A percentile compares a stretch with the other conserved stretches of the same genome.
These are phyloP conservation scores for Lithospermum erythrorhizon DNA, from an alignment of 257 asterid species.

Conservation along the genomic window DNA sequence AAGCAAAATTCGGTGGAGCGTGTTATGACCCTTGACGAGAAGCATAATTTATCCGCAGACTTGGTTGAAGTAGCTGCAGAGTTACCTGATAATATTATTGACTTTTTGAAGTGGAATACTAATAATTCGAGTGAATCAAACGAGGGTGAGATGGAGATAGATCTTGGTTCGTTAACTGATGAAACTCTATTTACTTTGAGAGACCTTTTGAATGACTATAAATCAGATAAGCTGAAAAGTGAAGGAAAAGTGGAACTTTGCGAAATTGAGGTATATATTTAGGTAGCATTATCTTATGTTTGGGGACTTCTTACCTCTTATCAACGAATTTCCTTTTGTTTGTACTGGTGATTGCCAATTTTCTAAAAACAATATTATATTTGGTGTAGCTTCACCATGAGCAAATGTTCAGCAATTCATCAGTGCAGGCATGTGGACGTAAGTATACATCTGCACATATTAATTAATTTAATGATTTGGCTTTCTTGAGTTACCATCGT, in stretches of 20 bases:
- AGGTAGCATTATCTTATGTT: slow-evolving; percentile 1
- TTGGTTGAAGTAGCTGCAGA: slow-evolving; percentile 51
- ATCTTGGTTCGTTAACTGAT: slow-evolving; percentile 52
- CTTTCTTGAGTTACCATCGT: not conserved
- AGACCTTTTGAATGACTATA: slow-evolving; percentile 55
- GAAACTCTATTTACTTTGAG: slow-evolving; percentile 54
- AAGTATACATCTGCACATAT: not conserved
- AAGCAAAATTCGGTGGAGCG: slow-evolving; percentile 36
- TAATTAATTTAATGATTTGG: too few species aligned
- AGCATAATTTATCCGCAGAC: slow-evolving; percentile 47
- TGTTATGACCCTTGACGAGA: slow-evolving; percentile 53
- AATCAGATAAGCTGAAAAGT: slow-evolving; percentile 35
- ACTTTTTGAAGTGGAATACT: slow-evolving; percentile 51
- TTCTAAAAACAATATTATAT: slow-evolving; percentile 15
- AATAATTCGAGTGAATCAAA: slow-evolving; percentile 33
- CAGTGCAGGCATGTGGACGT: slow-evolving; percentile 50
- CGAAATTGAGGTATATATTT: slow-evolving; percentile 44
- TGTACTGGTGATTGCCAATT: slow-evolving; percentile 3
- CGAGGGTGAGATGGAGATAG: slow-evolving; percentile 89
- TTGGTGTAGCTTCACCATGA: slow-evolving; percentile 43
- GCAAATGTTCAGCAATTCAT: slow-evolving; percentile 40
- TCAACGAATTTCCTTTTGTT: slow-evolving; percentile 12
- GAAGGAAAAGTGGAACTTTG: slow-evolving; percentile 31
- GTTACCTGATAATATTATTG: slow-evolving; percentile 61
- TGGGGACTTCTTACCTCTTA: slow-evolving; percentile 4